Conservation (phyloP, 805 yeast species). For the Wickerhamomyces canadensis region DNA sequence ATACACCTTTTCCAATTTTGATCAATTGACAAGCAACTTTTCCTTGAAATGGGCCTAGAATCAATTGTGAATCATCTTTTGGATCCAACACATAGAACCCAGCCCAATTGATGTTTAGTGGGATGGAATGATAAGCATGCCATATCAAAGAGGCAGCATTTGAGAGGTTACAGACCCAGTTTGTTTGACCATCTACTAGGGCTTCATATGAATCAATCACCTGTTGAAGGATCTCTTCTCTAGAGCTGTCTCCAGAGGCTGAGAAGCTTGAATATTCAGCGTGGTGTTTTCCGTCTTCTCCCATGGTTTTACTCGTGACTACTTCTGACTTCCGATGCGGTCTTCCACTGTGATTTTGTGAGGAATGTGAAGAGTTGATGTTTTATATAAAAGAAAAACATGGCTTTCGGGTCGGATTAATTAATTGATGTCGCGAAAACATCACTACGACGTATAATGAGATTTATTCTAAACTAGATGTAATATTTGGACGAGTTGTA, state of each 20-base stretch:
- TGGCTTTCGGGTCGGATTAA: too few species aligned
- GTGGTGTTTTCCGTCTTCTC: constrained; percentile 40
- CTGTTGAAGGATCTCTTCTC: constrained; percentile 51
- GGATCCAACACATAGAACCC: constrained; percentile 68
- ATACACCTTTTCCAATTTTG: constrained; percentile 77
- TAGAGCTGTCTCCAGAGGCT: constrained; percentile 22
- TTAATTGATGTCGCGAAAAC: too few species aligned
- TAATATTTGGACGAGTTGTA: too few species aligned
- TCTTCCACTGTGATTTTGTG: too few species aligned
- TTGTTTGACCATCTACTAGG: constrained; percentile 51
- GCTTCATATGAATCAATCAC: constrained; percentile 61
- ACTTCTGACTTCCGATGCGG: too few species aligned
- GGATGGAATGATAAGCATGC: constrained; percentile 73
- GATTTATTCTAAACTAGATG: too few species aligned
- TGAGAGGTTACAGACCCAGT: constrained; percentile 88
- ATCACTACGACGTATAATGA: too few species aligned
- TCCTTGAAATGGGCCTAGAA: constrained; percentile 93
- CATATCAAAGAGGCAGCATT: constrained; percentile 84
- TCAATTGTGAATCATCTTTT: constrained; percentile 36
- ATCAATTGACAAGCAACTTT: constrained; percentile 93
- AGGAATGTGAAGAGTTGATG: too few species aligned
- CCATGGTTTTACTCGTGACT: too few species aligned
- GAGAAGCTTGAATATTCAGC: constrained; percentile 67
- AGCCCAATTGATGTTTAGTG: constrained; percentile 74
- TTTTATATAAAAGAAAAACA: too few species aligned